Base-by-base conservation (phyloP, 2,329 filamentous ascomycete genomes). In the Ilyonectria robusta region DNA sequence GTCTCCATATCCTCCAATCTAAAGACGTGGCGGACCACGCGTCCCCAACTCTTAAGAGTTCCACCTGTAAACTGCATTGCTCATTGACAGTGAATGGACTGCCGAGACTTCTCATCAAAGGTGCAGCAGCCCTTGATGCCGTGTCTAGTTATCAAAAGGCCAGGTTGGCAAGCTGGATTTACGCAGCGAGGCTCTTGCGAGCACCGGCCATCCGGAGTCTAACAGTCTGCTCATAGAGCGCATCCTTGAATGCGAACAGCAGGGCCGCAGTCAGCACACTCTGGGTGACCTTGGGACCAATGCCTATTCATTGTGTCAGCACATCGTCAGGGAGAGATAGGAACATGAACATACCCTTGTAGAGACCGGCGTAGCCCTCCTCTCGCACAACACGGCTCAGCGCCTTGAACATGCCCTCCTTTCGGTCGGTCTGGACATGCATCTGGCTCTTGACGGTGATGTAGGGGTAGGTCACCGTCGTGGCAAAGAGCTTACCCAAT, bases 361-460 rank as follows among this genome's bases (percentile, higher is more conserved):
- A 99, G 59, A 99, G 84, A 33, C 96, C 95, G 62, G 88, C 85
- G 78, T 94, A 97, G n/a, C 96, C 96, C 82, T 98, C 95, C 78
- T 98, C 93, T 71, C 84, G 88, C 67, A 98, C 87, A 67, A 98
- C 95, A 67, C 92, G 88, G 78, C 87, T 90, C 78, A 99, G 88
- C 53, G 91, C 93, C 72, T 91, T 88, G 59, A 91, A 86, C 87
- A 98, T 92, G 73, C 92, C 93, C 83, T 97, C 93, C 82, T 92
- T 92, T 70, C 90, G 91, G 90, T 91, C 90, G 69, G 88, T 91
- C 31, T 95, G 94, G 68, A 99, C 94, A 81, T 99, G 96, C 90
- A 97, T 97, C 79, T 94, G 90, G 82, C 94, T 97, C 91, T 99
- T 99, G 77, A 99, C 93, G 5, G 96, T 99, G 80, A 99, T 98